A percentile compares a stretch with the other conserved stretches of the same genome.
Evolutionary conservation across 805 yeast genomes (phyloP).

Genomic region (Tetrapisispora phaffii): DNA sequence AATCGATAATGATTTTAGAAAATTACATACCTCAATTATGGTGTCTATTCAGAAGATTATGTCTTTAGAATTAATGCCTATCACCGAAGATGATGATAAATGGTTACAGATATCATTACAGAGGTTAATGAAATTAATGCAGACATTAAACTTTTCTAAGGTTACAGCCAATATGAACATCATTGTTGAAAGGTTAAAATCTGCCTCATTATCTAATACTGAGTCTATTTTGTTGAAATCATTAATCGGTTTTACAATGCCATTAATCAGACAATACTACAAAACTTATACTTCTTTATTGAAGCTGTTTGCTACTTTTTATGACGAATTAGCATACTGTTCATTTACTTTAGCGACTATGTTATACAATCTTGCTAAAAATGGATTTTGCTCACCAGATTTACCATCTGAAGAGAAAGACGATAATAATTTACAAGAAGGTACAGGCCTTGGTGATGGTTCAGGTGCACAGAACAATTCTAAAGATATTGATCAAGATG

Average conservation of each 20-base stretch:
- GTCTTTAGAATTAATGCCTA: conserved; percentile 27
- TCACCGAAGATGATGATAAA: conserved; percentile 46
- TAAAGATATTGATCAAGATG: conserved; percentile 84
- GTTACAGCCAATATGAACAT: conserved; percentile 31
- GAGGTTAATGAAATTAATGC: conserved; percentile 34
- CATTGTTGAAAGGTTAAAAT: conserved; percentile 30
- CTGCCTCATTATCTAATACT: conserved; percentile 31
- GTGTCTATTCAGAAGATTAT: conserved; percentile 56
- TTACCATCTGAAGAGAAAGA: conserved; percentile 53
- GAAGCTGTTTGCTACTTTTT: conserved; percentile 38
- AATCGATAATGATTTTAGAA: conserved; percentile 40
- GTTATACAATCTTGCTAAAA: conserved; percentile 52
- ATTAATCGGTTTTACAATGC: conserved; percentile 46
- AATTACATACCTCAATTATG: conserved; percentile 48
- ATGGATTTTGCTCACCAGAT: conserved; percentile 91
- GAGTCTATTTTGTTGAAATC: conserved; percentile 37
- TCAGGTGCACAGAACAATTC: conserved; percentile 74
- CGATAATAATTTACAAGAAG: conserved; percentile 65
- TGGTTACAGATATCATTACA: conserved; percentile 54
- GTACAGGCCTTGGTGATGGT: conserved; percentile 91
- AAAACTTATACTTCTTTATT: conserved; percentile 39
- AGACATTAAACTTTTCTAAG: conserved; percentile 33
- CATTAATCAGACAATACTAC: conserved; percentile 52
- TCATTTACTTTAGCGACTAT: conserved; percentile 47
- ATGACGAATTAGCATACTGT: conserved; percentile 48